These are phyloP conservation scores for Neoscytalidium dimidiatum DNA, from an alignment of 2,329 filamentous ascomycete species.

Conservation along the genomic window DNA sequence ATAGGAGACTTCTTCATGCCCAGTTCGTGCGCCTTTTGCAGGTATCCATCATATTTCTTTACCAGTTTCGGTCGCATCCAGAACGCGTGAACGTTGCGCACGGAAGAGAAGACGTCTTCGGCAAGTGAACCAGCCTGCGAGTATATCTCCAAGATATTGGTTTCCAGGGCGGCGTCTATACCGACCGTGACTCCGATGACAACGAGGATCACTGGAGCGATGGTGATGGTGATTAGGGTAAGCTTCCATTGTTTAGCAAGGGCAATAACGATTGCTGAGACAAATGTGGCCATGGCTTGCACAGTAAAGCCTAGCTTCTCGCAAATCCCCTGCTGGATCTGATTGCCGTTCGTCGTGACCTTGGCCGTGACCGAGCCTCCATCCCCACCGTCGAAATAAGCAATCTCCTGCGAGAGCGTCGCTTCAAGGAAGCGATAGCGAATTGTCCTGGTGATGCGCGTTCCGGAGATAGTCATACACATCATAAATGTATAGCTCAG, in stretches of 20 bases:
- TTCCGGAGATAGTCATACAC: conserved; percentile 69
- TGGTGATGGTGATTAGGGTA: conserved; percentile 9
- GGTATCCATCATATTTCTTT: conserved; percentile 45
- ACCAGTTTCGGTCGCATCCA: conserved; percentile 45
- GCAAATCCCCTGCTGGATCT: conserved; percentile 83
- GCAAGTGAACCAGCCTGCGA: conserved; percentile 49
- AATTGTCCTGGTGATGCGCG: conserved; percentile 47
- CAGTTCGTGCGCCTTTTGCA: conserved; percentile 45
- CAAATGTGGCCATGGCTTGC: conserved; percentile 67
- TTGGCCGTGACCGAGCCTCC: conserved; percentile 84
- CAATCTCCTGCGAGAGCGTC: conserved; percentile 66
- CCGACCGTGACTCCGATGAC: conserved; percentile 34
- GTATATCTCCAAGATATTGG: conserved; percentile 42
- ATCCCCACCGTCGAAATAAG: conserved; percentile 62
- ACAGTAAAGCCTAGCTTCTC: conserved; percentile 57
- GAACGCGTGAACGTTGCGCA: conserved; percentile 53
- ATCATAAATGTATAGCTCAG: conserved; percentile 57
- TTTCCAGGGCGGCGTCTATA: conserved; percentile 40
- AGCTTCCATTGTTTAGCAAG: conserved; percentile 12
- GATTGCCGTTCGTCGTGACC: conserved; percentile 90
- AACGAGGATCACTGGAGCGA: conserved; percentile 24
- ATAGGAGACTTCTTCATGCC: conserved; percentile 48
- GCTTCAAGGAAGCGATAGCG: conserved; percentile 59
- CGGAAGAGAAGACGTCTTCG: conserved; percentile 53
- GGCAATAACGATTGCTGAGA: conserved; percentile 68